These are phyloP conservation scores for Tuber melanosporum DNA, from an alignment of 495 filamentous ascomycete genomes.

Conservation along the genomic window DNA sequence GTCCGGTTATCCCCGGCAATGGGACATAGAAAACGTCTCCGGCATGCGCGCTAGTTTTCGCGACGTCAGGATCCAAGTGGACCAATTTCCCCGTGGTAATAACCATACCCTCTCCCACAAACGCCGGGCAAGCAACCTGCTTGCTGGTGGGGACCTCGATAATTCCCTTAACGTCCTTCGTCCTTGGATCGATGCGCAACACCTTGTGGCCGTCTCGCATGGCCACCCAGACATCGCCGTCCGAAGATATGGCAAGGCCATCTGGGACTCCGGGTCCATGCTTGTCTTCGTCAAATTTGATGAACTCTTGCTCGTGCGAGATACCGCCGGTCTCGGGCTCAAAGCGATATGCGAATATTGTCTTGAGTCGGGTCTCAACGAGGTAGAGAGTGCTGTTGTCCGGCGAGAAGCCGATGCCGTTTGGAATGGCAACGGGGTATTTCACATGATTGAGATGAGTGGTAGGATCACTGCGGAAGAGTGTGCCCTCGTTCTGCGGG, in stretches of 20 bases:
- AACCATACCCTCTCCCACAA: constrained; percentile 35
- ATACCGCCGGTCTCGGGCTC: constrained; percentile 33
- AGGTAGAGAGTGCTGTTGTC: constrained; percentile 32
- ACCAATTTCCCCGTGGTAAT: constrained; percentile 30
- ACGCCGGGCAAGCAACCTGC: constrained; percentile 39
- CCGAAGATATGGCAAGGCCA: constrained; percentile 38
- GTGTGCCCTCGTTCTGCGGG: constrained; percentile 24
- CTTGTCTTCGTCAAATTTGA: constrained; percentile 26
- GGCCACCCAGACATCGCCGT: constrained; percentile 40
- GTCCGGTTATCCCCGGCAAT: constrained; percentile 27
- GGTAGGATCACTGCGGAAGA: constrained; percentile 22
- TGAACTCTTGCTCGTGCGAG: constrained; percentile 30
- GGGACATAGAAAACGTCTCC: constrained; percentile 35
- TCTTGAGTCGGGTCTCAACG: constrained; percentile 28
- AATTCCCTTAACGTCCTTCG: constrained; percentile 26
- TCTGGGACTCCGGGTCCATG: constrained; percentile 38
- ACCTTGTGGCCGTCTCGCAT: constrained; percentile 38
- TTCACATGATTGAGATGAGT: constrained; percentile 19
- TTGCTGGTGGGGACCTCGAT: constrained; percentile 35
- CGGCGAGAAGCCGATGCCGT: constrained; percentile 38
- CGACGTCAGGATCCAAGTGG: constrained; percentile 32
- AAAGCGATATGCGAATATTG: constrained; percentile 38
- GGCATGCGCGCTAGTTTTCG: constrained; percentile 22
- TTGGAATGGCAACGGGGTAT: constrained; percentile 33
- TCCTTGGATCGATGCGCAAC: constrained; percentile 32